Percentiles rank a stretch among this genome's conserved stretches.
phyloP scores from a whole-genome alignment of 2,329 filamentous ascomycete genomes.

The Byssochlamys sp. region DNA sequence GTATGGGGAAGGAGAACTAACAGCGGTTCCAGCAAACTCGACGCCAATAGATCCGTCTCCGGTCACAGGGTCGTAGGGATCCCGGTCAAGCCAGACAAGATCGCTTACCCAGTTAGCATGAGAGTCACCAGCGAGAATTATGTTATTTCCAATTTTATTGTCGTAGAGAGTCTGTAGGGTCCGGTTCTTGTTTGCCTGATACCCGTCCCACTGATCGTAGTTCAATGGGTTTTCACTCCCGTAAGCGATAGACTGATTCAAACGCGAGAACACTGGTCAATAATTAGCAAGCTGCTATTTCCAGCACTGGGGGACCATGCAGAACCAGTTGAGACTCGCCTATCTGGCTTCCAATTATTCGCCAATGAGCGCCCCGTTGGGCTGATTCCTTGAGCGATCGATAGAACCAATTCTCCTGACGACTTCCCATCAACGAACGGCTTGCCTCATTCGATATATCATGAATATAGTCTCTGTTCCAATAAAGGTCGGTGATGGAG shows the following conservation, averaged over 20 bases:
- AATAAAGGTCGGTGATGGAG: constrained; percentile 50
- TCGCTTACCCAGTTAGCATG: constrained; percentile 58
- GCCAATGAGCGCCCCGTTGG: constrained; percentile 59
- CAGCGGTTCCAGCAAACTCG: constrained; percentile 58
- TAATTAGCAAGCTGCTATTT: neutral
- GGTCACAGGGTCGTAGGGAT: constrained; percentile 43
- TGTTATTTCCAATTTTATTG: constrained; percentile 61
- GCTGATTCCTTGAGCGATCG: constrained; percentile 48
- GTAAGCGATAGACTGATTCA: constrained; percentile 13
- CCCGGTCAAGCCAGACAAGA: constrained; percentile 48
- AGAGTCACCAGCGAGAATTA: constrained; percentile 62
- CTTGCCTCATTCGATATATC: constrained; percentile 57
- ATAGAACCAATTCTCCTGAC: constrained; percentile 69
- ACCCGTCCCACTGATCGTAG: constrained; percentile 57
- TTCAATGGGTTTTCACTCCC: constrained; percentile 34
- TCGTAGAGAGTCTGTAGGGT: constrained; percentile 58
- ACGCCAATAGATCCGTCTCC: constrained; percentile 51
- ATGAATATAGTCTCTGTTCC: constrained; percentile 55
- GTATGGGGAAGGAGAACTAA: constrained; percentile 50
- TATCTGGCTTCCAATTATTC: constrained; percentile 62
- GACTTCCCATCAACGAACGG: constrained; percentile 59
- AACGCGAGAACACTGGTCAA: constrained; percentile 15
- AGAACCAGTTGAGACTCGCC: constrained; percentile 13
- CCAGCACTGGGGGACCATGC: neutral
- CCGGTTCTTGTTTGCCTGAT: constrained; percentile 60